Base-by-base conservation (phyloP, 225 moss, liverwort and hornwort genomes). In the Rhytidiadelphus loreus region DNA sequence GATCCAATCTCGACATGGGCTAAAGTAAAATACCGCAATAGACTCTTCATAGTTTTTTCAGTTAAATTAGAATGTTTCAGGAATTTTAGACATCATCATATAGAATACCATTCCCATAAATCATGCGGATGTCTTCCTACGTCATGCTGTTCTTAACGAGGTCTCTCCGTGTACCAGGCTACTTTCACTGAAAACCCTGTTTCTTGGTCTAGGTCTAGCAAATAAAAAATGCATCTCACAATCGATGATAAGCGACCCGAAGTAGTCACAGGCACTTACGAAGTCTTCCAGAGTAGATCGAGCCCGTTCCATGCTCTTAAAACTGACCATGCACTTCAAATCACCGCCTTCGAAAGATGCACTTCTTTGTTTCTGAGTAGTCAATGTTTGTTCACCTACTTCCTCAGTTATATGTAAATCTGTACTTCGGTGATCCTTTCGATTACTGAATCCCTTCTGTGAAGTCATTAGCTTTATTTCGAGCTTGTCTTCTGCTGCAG, bases 211-310 rank as follows among this genome's bases (percentile, higher is more conserved):
- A 57, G 77, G 28, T 30, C 41, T 32, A 62, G 24, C 23, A 44
- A 62, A 23, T 39, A 13, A 48, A 58, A 12, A 48, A 83, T 65
- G 57, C 44, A 76, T 84, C 76, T 66, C 32, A 85, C 22, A 87
- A 84, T 61, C 35, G n/a, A 69, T 86, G 33, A 81, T 56, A 37
- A 62, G 77, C 46, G 28, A 89, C 39, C 46, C 72, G 12, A 69
- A n/a, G 33, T 75, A 52, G 62, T 53, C 41, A 85, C 87, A 48
- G 35, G 41, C 48, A 89, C 97, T 92, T 89, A 97, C 96, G 84
- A 96, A 99, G 84, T 99, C 99, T 93, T 99, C 99, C 23, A 97
- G 65, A 24, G 99, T 99, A 58, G 96, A 96, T 77, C 90, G 95
- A 58, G 96, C 96, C 83, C 97, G 92, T 87, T 97, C 91, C 96